Base-by-base conservation (phyloP, 495 filamentous ascomycete species). In the Lepraria neglecta region DNA sequence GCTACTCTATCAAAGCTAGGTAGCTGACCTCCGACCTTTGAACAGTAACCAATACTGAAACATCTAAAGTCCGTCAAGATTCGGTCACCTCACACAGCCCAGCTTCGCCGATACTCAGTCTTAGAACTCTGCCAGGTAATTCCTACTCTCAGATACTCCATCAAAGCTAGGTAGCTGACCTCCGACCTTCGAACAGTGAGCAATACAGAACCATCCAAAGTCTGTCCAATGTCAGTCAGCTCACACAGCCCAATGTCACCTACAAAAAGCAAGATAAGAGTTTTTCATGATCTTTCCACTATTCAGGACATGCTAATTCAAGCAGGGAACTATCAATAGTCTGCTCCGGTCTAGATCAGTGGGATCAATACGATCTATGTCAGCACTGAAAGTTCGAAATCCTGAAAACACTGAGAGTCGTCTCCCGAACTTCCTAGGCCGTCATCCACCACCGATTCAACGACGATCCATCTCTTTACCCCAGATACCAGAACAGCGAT, bases 381-480 rank as follows among this genome's bases (percentile, higher is more conserved):
- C 12, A 21, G 33, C 31, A 28, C 31, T 31, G 4, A 42, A n/a
- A 24, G n/a, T 44, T 38, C 59, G 51, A 43, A 4, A 27, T 21
- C 21, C 59, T 6, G 56, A 59, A 10, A 31, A 47, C 30, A 43
- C 30, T 38, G 31, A n/a, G n/a, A 19, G 30, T 35, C 40, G 50
- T 0, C 31, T 28, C 30, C 43, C 50, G 30, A 28, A 35, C n/a
- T 61, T 61, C 19, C 40, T 61, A 9, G 59, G 59, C 40, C 59
- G 59, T 7, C 51, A 56, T 55, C 50, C 50, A 33, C 59, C 51
- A 24, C 42, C 59, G 0, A 3, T 27, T 19, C 59, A 61, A 38
- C 59, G 40, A 17, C 40, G 59, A 27, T 61, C 59, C 14, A 19
- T 24, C 4, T 61, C 59, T 6, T 15, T 61, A 40, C 40, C 59